Base-by-base conservation (phyloP, 345 rosid species). In the Eucalyptus cloeziana region DNA sequence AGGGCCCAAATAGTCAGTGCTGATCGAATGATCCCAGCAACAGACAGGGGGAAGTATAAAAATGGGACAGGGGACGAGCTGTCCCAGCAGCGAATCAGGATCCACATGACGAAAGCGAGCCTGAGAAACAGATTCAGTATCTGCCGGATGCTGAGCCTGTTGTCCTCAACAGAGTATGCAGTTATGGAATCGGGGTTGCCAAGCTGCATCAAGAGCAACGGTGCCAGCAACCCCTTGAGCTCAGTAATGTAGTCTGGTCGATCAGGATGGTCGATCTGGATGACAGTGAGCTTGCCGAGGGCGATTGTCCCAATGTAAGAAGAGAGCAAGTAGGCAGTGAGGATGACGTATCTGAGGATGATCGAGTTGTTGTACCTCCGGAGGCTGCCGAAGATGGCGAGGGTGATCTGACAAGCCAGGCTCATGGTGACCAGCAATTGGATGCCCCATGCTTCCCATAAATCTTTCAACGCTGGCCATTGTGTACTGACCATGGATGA, bases 371-470 rank as follows among this genome's bases (percentile, higher is more conserved):
- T 90, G 90, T 49, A 88, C 88, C 87, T 90, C 87, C 91, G 86
- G 8, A 87, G 86, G 52, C 81, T 25, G 87, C 91, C 91, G 1
- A 40, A 86, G 31, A 90, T 49, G 31, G 91, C 90, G 1, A 90
- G 87, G 67, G 80, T 22, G 83, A 88, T 37, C 52, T 90, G 91
- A 5, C 87, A 88, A 49, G 43, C 62, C 7, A 88, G 86, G 86
- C 91, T 88, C 76, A 40, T 33, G 8, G 86, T 14, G 49, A 90
- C 91, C 22, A 90, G 64, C 17, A 43, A 60, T 33, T 90, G 91
- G 19, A 90, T 88, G 62, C 89, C 89, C 89, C 87, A 90, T 45
- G 79, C 91, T 45, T 88, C 88, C 91, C 91, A 90, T 31, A 90
- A 22, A 12, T 86, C 67, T 49, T 25, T 88, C 60, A 86, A 17